phyloP scores from a whole-genome alignment of 2,329 filamentous ascomycete species.

The Ascocoryne sarcoides region DNA sequence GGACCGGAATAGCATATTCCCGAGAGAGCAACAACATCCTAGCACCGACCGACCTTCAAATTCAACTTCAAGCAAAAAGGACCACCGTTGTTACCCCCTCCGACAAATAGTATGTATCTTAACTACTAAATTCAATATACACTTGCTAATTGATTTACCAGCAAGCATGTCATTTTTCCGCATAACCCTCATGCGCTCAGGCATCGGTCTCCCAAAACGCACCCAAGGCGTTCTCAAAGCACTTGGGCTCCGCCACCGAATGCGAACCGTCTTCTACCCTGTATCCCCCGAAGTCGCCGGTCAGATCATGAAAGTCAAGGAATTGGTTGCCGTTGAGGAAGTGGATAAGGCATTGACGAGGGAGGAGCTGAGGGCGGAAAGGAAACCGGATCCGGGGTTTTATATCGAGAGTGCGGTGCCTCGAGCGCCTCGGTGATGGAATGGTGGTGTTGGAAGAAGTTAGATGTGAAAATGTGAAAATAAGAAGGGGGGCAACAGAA shows the following conservation, averaged over 20 bases:
- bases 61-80: too few relatives aligned
- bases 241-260: constrained; percentile 62
- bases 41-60: too few relatives aligned
- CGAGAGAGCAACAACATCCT: too few relatives aligned
- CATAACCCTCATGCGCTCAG: constrained; percentile 63
- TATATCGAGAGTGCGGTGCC: constrained; percentile 47
- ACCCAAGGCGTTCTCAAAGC: constrained; percentile 58
- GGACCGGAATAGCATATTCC: too few relatives aligned
- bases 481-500: background rate
- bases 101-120: too few relatives aligned
- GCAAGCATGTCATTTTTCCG: constrained; percentile 54
- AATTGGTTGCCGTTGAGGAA: constrained; percentile 60
- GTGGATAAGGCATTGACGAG: constrained; percentile 51
- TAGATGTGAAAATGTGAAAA: background rate
- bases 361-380: constrained; percentile 49
- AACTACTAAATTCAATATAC: too few relatives aligned
- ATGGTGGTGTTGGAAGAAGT: background rate
- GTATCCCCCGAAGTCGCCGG: constrained; percentile 59
- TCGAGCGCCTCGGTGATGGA: constrained; percentile 1
- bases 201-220: constrained; percentile 60
- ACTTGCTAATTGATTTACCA: background rate
- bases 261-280: constrained; percentile 65
- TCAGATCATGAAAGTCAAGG: constrained; percentile 69
- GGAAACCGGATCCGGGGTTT: constrained; percentile 60
- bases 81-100: too few relatives aligned